Evolutionary conservation across 202 grass and related monocot species (phyloP), one percentile per base, ranked within the genome.

Genomic region (Tripidium arundinaceum): DNA sequence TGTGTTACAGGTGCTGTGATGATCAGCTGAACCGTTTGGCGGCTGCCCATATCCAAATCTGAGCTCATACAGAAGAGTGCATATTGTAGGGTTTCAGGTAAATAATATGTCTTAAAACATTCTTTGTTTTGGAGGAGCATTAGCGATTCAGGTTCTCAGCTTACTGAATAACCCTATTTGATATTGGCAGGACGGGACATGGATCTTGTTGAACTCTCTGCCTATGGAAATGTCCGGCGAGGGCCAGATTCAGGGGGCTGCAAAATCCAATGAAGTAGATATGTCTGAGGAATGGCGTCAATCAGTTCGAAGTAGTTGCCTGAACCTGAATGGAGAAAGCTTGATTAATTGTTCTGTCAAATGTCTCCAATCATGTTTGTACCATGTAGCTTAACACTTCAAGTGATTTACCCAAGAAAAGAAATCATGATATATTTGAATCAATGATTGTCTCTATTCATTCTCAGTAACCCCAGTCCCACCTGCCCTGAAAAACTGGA

Each of bases 51-150:
- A 43, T 95, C 92, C 43, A 99, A 83, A 82, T 89, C 92, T 7
- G 96, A 99, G 70, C 92, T 99, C 13, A 87, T 91, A 61, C 88
- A 95, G 81, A 99, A 94, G 78, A 99, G 96, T 81, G 88, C 92
- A 39, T 99, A 95, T 68, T 95, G 92, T 83, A 93, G 96, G 85
- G 92, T 99, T 82, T 93, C 90, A 72, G 92, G 96, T 95, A 87
- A 65, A 19, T 41, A 64, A 59, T 75, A 16, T 62, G 28, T 52
- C 37, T 72, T n/a, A 77, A 45, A 70, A 36, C 60, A 37, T 52
- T 28, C 8, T 73, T 62, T 24, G 38, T 68, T 59, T 80, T 57
- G 15, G 11, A 59, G 63, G 64, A 70, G 6, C 68, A 37, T 70
- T 55, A 76, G 36, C 73, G 76, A 74, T 65, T 72, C 7, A 45